Base-by-base conservation (phyloP, 1,284 basidiomycete genomes). In the Earliella scabrosa region DNA sequence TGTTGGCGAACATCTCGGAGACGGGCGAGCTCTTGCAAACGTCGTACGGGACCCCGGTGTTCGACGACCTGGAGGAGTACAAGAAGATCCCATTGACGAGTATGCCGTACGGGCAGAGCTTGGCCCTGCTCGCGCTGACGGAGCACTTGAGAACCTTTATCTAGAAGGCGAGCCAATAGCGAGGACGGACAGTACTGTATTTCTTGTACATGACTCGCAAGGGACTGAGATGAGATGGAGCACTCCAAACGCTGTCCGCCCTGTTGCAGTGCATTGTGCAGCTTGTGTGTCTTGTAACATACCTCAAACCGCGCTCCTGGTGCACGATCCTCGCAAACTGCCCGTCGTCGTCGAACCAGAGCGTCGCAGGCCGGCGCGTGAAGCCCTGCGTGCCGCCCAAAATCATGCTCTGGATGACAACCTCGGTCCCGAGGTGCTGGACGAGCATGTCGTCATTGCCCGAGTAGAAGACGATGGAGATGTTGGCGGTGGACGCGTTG, bases 331-430 rank as follows among this genome's bases (percentile, higher is more conserved):
- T 71, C n/a, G 67, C 67, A 36, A 72, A 68, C 10, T 52, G 50
- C 3, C 68, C 69, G 10, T 44, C 46, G 45, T 71, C 69, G 52
- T 68, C 65, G 47, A 62, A 66, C 68, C 69, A 89, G 1, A 83
- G 80, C 3, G 87, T 89, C 4, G 82, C 77, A 0, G 87, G 87
- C 60, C 78, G 77, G 47, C 78, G 76, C 10, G 83, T 80, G 65
- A 88, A 89, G 7, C 87, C 87, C 68, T 83, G 86, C 41, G 83
- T 82, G 13, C 84, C 86, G 34, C 87, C 86, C 59, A 88, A 72
- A 21, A 69, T 72, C 40, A 67, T 73, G 54, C 71, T 72, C 68
- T 71, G 59, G 55, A 57, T 54, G 75, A 36, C 64, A 84, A 86
- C 70, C 77, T 90, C 83, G 40, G 86, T 84, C 20, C 67, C 67